phyloP scores from a whole-genome alignment of 2,329 filamentous ascomycete species.

The Harringtonia lauricola region DNA sequence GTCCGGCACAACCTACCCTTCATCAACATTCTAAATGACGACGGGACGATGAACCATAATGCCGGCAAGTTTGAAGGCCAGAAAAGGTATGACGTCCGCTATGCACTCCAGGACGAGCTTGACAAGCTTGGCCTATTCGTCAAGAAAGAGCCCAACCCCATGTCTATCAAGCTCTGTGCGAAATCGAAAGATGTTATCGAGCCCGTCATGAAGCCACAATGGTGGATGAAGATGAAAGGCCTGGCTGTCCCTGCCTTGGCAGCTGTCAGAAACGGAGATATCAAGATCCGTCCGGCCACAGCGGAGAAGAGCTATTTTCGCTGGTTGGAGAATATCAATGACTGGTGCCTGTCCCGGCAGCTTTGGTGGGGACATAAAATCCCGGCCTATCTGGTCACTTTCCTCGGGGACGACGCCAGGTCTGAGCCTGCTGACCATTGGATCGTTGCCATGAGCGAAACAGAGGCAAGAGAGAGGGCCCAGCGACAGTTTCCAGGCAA shows the following conservation, averaged over 20 bases:
- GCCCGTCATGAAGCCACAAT: slow-evolving; percentile 89
- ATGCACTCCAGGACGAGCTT: slow-evolving; percentile 72
- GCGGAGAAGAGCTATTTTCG: slow-evolving; percentile 77
- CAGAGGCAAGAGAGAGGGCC: slow-evolving; percentile 74
- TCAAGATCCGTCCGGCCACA: slow-evolving; percentile 75
- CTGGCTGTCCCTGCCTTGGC: slow-evolving; percentile 71
- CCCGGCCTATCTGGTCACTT: slow-evolving; percentile 75
- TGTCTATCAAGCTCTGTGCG: slow-evolving; percentile 43
- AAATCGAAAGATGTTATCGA: slow-evolving; percentile 94
- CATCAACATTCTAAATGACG: slow-evolving; percentile 89
- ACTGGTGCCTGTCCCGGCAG: slow-evolving; percentile 92
- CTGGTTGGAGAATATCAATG: slow-evolving; percentile 82
- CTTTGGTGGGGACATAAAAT: slow-evolving; percentile 97
- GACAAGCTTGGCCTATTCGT: slow-evolving; percentile 81
- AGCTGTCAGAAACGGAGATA: slow-evolving; percentile 68
- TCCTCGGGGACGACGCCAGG: slow-evolving; percentile 55
- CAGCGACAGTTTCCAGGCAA: slow-evolving; percentile 61
- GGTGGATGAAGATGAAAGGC: slow-evolving; percentile 93
- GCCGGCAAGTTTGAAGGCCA: slow-evolving; percentile 71
- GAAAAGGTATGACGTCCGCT: slow-evolving; percentile 88
- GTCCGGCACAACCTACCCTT: slow-evolving; percentile 76
- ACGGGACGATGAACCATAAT: slow-evolving; percentile 81
- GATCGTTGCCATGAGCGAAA: slow-evolving; percentile 70
- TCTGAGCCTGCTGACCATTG: slow-evolving; percentile 54
- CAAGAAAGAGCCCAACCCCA: slow-evolving; percentile 89